Percentiles rank a stretch among this genome's conserved stretches.
phyloP scores from a whole-genome alignment of 140 eudicot species.

The Ambrosia hybrid region DNA sequence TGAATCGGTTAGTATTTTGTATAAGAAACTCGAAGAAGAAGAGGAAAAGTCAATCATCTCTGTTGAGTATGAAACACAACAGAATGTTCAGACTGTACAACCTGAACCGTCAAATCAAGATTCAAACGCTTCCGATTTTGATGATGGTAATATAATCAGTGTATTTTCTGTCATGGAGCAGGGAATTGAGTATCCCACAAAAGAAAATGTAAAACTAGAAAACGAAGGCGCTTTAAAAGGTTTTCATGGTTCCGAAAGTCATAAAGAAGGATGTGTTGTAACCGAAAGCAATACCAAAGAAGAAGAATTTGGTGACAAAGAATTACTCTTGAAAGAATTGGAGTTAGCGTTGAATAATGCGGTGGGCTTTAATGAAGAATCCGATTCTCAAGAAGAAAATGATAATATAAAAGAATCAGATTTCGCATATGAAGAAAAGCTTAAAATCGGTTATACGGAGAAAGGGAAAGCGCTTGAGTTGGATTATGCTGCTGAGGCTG shows the following conservation, averaged over 20 bases:
- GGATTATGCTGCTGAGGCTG: constrained; percentile 58
- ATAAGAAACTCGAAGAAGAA: constrained; percentile 74
- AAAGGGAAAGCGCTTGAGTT: constrained; percentile 51
- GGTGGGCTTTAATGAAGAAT: constrained; percentile 49
- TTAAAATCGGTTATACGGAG: constrained; percentile 34
- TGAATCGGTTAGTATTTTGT: constrained; percentile 54
- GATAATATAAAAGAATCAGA: constrained; percentile 34
- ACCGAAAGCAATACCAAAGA: constrained; percentile 31
- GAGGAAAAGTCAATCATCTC: constrained; percentile 49
- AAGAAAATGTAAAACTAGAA: constrained; percentile 35
- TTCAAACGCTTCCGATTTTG: constrained; percentile 24
- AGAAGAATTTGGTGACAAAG: constrained; percentile 45
- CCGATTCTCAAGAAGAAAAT: constrained; percentile 57
- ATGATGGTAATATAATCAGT: constrained; percentile 22
- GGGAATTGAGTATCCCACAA: constrained; percentile 41
- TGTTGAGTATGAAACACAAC: constrained; percentile 42
- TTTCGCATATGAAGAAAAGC: constrained; percentile 39
- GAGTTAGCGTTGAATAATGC: constrained; percentile 58
- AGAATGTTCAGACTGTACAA: no score
- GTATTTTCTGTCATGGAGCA: constrained; percentile 44
- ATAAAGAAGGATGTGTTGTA: neutral
- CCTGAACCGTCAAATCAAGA: constrained; percentile 34
- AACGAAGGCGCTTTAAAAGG: no score
- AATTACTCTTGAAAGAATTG: constrained; percentile 61
- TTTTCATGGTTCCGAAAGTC: constrained; percentile 24